Percentiles rank a stretch among this genome's conserved stretches.
phyloP scores from a whole-genome alignment of 1,284 basidiomycete species.

The Gomphus bonarii region DNA sequence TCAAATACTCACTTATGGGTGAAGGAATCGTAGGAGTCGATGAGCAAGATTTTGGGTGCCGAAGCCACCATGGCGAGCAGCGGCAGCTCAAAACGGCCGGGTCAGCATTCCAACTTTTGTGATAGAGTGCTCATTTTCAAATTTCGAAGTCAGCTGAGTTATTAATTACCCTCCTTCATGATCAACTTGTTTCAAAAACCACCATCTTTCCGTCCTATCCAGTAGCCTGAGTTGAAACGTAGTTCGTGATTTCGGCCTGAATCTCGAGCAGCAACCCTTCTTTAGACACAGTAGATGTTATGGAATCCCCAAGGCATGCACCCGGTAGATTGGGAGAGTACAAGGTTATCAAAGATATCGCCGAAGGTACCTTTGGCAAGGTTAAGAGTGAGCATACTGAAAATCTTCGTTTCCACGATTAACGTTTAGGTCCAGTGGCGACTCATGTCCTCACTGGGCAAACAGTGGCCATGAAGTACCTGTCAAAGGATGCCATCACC shows the following conservation, averaged over 20 bases:
- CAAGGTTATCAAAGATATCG: not conserved
- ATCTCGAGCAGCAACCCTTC: not conserved
- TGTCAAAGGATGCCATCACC: conserved; percentile 90
- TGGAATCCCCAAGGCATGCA: not conserved
- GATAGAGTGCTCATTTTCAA: too few relatives aligned
- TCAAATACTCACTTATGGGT: conserved; percentile 64
- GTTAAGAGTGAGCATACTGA: conserved; percentile 79
- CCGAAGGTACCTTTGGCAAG: conserved; percentile 63
- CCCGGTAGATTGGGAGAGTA: not conserved
- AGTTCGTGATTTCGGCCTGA: not conserved
- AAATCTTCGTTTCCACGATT: conserved; percentile 7
- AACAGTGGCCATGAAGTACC: conserved; percentile 96
- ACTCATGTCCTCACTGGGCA: conserved; percentile 91
- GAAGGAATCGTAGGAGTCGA: conserved; percentile 83
- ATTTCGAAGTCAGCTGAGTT: not conserved
- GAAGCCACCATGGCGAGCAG: not conserved
- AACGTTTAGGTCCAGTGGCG: conserved; percentile 53
- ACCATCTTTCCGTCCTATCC: not conserved
- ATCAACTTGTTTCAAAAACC: not conserved
- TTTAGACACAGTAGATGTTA: not conserved
- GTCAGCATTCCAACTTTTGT: not conserved
- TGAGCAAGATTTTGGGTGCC: conserved; percentile 38
- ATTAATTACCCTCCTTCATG: not conserved
- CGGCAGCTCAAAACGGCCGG: not conserved
- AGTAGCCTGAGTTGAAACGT: not conserved